Evolutionary conservation across 1,284 basidiomycete genomes (phyloP).

Genomic region (Tilletiopsis washingtonensis): DNA sequence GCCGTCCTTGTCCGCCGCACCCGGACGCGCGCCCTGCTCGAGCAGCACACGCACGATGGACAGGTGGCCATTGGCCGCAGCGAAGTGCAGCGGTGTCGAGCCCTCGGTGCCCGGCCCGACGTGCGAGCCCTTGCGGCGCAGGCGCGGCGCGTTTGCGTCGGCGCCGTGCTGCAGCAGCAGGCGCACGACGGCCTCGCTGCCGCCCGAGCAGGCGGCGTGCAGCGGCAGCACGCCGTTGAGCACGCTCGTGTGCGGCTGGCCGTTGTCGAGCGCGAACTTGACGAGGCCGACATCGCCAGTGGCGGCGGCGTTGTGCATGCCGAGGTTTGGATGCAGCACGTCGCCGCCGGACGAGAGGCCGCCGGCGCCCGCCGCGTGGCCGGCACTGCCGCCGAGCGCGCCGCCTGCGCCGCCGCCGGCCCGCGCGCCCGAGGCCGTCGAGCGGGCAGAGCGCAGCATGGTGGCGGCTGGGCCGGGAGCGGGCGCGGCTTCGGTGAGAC

Average conservation of each 20-base stretch:
- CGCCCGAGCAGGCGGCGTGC: constrained; percentile 39
- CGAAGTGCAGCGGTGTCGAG: constrained; percentile 43
- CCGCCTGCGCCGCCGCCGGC: no score
- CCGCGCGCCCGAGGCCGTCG: no score
- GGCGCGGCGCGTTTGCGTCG: constrained; percentile 31
- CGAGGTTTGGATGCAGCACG: constrained; percentile 17
- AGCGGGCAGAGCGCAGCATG: no score
- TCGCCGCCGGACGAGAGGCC: no score
- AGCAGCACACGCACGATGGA: constrained; percentile 34
- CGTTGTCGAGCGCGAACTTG: constrained; percentile 41
- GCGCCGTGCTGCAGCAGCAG: constrained; percentile 39
- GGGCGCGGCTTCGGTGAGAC: no score
- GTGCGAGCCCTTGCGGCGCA: constrained; percentile 1
- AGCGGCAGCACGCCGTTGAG: constrained; percentile 41
- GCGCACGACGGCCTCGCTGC: constrained; percentile 25
- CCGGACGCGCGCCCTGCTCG: constrained; percentile 31
- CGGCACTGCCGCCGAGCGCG: no score
- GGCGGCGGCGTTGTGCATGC: constrained; percentile 38
- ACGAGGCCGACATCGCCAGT: constrained; percentile 39
- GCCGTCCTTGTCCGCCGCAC: constrained; percentile 27
- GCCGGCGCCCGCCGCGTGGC: no score
- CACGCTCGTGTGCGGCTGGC: constrained; percentile 30
- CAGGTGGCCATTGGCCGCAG: constrained; percentile 41
- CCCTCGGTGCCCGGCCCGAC: constrained; percentile 30
- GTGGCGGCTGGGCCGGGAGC: no score